These are phyloP conservation scores for Delonix regia DNA, from an alignment of 306 rosid species.

Conservation along the genomic window DNA sequence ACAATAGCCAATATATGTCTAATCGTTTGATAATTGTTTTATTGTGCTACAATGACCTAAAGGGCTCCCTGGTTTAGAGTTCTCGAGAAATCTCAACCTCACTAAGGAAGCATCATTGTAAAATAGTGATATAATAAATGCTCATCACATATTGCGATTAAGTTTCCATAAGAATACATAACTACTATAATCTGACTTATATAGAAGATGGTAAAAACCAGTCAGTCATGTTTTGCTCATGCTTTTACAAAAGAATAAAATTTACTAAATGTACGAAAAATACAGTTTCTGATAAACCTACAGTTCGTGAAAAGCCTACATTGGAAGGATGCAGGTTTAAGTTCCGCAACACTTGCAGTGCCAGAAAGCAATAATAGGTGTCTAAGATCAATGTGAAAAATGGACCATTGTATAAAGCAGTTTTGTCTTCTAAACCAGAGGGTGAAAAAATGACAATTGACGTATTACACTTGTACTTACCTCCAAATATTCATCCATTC, in stretches of 20 bases:
- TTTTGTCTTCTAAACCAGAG: not conserved
- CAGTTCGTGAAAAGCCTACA: not conserved
- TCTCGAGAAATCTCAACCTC: not conserved
- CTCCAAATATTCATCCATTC: slow-evolving; percentile 96
- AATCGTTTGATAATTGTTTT: not conserved
- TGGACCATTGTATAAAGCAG: not conserved
- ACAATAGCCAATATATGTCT: not conserved
- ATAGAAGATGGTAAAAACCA: not conserved
- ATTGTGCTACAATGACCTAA: not conserved
- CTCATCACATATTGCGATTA: not conserved
- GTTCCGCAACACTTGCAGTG: not conserved
- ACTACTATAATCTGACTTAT: not conserved
- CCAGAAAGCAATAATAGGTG: not conserved
- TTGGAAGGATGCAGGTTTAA: not conserved
- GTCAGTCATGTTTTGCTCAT: not conserved
- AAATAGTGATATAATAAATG: not conserved
- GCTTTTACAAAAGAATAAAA: not conserved
- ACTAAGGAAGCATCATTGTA: not conserved
- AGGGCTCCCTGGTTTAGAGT: not conserved
- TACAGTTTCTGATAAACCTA: too few relatives aligned
- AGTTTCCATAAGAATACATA: not conserved
- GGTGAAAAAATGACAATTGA: not conserved
- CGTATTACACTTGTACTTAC: slow-evolving; percentile 42
- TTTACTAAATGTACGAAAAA: too few relatives aligned
- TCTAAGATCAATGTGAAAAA: not conserved